These are phyloP conservation scores for Fomitopsis serialis DNA, from an alignment of 768 basidiomycete species.

Conservation along the genomic window DNA sequence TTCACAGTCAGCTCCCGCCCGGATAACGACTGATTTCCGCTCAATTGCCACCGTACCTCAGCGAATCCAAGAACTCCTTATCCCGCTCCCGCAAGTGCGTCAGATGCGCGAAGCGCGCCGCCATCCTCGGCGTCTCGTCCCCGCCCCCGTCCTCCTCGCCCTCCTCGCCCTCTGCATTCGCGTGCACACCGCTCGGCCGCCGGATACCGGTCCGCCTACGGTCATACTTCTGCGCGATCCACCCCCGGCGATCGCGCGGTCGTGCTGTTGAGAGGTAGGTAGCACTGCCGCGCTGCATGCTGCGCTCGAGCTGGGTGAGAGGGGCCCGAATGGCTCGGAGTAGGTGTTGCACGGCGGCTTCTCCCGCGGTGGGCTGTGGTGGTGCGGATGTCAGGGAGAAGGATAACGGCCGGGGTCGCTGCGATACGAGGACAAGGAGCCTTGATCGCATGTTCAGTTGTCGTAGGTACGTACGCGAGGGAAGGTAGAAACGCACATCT, in stretches of 20 bases:
- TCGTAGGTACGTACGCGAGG: background rate
- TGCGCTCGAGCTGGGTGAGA: constrained; percentile 17
- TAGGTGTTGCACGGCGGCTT: constrained; percentile 64
- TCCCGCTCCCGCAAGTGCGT: constrained; percentile 39
- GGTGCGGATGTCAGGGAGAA: constrained; percentile 52
- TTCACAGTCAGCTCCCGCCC: too few species aligned
- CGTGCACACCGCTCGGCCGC: constrained; percentile 2
- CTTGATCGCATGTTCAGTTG: constrained; percentile 26
- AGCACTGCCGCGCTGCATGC: constrained; percentile 17
- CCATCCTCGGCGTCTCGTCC: constrained; percentile 49
- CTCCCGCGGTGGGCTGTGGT: constrained; percentile 54
- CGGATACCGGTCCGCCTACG: constrained; percentile 1
- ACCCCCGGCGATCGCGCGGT: constrained; percentile 75
- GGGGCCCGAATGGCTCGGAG: constrained; percentile 58
- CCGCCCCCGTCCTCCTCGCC: constrained; percentile 29
- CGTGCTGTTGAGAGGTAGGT: constrained; percentile 69
- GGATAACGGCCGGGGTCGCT: constrained; percentile 53
- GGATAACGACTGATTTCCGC: too few species aligned
- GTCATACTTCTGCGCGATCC: constrained; percentile 51
- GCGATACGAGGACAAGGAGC: constrained; percentile 72
- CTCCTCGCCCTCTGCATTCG: constrained; percentile 23
- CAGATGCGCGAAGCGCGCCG: constrained; percentile 30
- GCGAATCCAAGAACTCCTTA: constrained; percentile 50
- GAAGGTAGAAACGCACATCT: constrained; percentile 50
- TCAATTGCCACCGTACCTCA: constrained; percentile 28